These are phyloP conservation scores for Hortiboletus flavorubellus DNA, from an alignment of 768 basidiomycete species.

Conservation along the genomic window DNA sequence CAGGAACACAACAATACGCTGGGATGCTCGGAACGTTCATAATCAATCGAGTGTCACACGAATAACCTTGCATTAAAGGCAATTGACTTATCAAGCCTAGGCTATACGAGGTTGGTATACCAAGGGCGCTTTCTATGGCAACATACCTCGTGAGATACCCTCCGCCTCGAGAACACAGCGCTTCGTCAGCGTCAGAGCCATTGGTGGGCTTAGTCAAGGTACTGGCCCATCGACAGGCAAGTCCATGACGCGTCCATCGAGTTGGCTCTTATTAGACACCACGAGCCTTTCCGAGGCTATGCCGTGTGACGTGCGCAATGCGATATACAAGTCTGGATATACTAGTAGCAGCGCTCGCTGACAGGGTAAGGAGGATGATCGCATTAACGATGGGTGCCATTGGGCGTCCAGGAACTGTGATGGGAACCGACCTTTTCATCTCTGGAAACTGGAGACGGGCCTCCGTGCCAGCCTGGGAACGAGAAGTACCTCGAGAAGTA, in stretches of 20 bases:
- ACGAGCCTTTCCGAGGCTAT: constrained; percentile 49
- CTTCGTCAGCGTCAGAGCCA: constrained; percentile 12
- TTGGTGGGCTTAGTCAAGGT: constrained; percentile 20
- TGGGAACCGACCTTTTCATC: constrained; percentile 37
- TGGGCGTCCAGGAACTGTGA: constrained; percentile 26
- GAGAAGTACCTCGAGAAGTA: constrained; percentile 26
- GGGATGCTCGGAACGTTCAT: background rate
- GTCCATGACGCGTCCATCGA: constrained; percentile 24
- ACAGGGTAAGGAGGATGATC: constrained; percentile 59
- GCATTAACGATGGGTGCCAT: constrained; percentile 47
- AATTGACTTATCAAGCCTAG: constrained; percentile 25
- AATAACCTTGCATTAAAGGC: constrained; percentile 54
- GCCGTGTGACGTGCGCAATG: constrained; percentile 51
- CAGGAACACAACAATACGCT: constrained; percentile 29
- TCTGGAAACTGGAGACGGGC: constrained; percentile 63
- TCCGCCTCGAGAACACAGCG: constrained; percentile 40
- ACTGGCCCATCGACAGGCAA: constrained; percentile 26
- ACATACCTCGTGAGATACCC: constrained; percentile 39
- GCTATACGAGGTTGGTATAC: constrained; percentile 26
- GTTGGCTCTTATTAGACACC: constrained; percentile 43
- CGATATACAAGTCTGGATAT: constrained; percentile 62
- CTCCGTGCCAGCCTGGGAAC: constrained; percentile 44
- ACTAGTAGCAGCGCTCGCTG: constrained; percentile 45
- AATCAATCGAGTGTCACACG: constrained; percentile 23
- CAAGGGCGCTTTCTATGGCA: constrained; percentile 39